Evolutionary conservation across 2,329 filamentous ascomycete genomes (phyloP).

Genomic region (Mycosphaerella sp.): DNA sequence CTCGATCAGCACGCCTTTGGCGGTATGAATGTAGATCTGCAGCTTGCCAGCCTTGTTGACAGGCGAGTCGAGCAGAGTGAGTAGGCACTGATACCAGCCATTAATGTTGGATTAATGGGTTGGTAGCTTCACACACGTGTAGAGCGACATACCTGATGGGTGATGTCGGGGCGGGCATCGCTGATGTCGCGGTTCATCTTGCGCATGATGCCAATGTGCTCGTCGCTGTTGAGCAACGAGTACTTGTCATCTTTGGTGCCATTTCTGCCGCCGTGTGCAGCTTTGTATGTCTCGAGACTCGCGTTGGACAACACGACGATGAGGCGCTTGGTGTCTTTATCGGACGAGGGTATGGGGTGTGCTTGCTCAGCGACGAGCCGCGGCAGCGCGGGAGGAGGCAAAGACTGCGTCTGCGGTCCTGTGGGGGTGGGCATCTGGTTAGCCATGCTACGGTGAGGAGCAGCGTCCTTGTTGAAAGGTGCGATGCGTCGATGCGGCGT

Average conservation of each 20-base stretch:
- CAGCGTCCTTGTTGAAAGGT: slow-evolving; percentile 35
- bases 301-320: slow-evolving; percentile 97
- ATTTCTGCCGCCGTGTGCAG: slow-evolving; percentile 54
- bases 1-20: slow-evolving; percentile 94
- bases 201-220: slow-evolving; percentile 98
- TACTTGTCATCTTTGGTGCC: slow-evolving; percentile 74
- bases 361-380: slow-evolving; percentile 92
- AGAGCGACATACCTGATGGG: slow-evolving; percentile 68
- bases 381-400: slow-evolving; percentile 83
- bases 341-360: slow-evolving; percentile 70
- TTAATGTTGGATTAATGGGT: slow-evolving; percentile 22
- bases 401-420: slow-evolving; percentile 66
- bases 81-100: slow-evolving; percentile 63
- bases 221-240: slow-evolving; percentile 94
- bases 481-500: slow-evolving; percentile 11
- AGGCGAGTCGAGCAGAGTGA: slow-evolving; percentile 93
- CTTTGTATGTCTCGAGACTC: slow-evolving; percentile 95
- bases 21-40: slow-evolving; percentile 97
- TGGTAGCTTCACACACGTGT: slow-evolving; percentile 8
- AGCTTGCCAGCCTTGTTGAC: slow-evolving; percentile 98
- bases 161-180: slow-evolving; percentile 95
- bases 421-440: slow-evolving; percentile 19
- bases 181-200: slow-evolving; percentile 99
- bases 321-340: slow-evolving; percentile 85
- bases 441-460: slow-evolving; percentile 26